phyloP scores from a whole-genome alignment of 768 basidiomycete species.

The Boletus huronensis region DNA sequence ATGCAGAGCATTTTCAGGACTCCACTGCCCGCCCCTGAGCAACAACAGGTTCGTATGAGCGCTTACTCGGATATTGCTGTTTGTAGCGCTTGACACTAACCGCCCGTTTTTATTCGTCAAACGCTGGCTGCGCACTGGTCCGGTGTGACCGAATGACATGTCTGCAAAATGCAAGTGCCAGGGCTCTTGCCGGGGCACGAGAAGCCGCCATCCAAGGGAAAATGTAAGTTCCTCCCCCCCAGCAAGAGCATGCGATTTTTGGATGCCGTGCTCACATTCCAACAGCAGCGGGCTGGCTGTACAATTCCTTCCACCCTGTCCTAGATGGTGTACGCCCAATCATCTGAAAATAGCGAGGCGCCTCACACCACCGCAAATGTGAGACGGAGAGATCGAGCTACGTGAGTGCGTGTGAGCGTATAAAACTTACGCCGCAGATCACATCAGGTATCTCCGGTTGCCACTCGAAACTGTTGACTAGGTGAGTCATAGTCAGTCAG shows the following conservation, averaged over 20 bases:
- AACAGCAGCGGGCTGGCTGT: conserved; percentile 40
- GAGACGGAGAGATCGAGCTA: neutral
- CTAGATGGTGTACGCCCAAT: conserved; percentile 45
- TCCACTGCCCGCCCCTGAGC: conserved; percentile 47
- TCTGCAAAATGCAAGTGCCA: conserved; percentile 47
- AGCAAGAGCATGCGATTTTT: neutral
- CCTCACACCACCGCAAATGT: conserved; percentile 34
- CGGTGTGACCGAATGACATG: conserved; percentile 41
- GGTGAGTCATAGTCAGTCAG: conserved; percentile 41
- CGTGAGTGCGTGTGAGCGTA: neutral
- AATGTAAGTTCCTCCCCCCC: conserved; percentile 38
- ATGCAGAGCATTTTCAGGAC: conserved; percentile 58
- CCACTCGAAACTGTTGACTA: conserved; percentile 40
- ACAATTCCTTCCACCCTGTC: conserved; percentile 50
- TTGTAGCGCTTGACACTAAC: neutral
- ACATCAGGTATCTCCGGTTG: conserved; percentile 50
- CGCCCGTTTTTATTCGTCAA: conserved; percentile 38
- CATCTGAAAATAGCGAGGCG: conserved; percentile 32
- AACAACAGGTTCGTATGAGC: conserved; percentile 44
- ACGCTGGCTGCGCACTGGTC: conserved; percentile 47
- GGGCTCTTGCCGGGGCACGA: conserved; percentile 51
- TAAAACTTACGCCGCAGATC: conserved; percentile 48
- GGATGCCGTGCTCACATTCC: neutral
- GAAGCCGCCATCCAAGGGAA: conserved; percentile 40
- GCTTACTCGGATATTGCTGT: neutral